Evolutionary conservation across 768 basidiomycete species (phyloP), one percentile per base, ranked within the genome.

Genomic region (Boletus insuetus): DNA sequence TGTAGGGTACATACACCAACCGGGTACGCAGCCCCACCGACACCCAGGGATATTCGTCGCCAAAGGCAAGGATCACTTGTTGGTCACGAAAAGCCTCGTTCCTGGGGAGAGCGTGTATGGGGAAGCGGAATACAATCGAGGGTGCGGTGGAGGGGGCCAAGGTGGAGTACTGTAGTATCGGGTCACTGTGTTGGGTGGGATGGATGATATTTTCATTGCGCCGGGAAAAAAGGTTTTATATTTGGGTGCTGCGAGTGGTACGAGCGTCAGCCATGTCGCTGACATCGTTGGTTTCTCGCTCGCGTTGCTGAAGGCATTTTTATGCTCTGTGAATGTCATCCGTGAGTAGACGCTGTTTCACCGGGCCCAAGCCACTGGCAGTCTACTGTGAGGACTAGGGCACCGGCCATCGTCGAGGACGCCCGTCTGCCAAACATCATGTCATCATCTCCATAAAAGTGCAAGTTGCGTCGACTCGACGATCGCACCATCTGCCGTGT

Each of bases 41-140:
- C 97, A 99, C 73, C 75, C 85, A 34, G 97, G 97, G 47, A 83
- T 99, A 49, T 99, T 98, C 77, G 89, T 99, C 67, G 97, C 97
- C 55, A 91, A 91, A 73, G 95, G 94, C 73, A 98, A 99, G 75
- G 97, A 98, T 66, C 87, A 91, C 65, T 82, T 98, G 74, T 78
- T 99, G 61, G 97, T 99, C 73, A 98, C 97, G 38, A 94, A 94
- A 77, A 98, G 98, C 74, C 83, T 99, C 70, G 94, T 91, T 39
- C 97, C 97, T 2, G 97, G 97, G 44, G 97, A 98, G 69, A 89
- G 90, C 8, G 96, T 99, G 11, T 99, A 99, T 71, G 97, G 97
- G 57, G 97, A 99, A 99, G 79, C 82, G 96, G 69, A 94, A 98
- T 73, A 84, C 87, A 16, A 83, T 98, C 66, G 92, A 94, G 14